Conservation (phyloP, 208 protist species). For the Novymonas esmeraldas region DNA sequence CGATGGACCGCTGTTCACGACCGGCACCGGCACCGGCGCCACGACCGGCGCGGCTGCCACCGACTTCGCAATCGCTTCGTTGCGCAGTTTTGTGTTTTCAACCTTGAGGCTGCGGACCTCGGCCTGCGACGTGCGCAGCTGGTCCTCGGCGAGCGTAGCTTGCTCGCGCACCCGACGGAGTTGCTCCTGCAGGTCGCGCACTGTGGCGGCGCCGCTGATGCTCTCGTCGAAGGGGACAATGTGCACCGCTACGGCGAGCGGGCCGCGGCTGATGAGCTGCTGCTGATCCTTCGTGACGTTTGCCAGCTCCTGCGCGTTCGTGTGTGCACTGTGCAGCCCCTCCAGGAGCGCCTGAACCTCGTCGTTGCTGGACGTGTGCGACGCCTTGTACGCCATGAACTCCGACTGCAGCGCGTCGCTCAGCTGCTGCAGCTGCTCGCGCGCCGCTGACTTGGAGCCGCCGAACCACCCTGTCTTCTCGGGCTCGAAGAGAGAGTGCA, state of each 20-base stretch:
- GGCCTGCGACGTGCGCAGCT: constrained; percentile 19
- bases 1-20: background rate
- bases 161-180: constrained; percentile 38
- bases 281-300: constrained; percentile 68
- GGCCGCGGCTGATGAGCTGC: constrained; percentile 55
- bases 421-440: constrained; percentile 70
- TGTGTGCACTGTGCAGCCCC: constrained; percentile 63
- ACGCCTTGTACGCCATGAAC: constrained; percentile 73
- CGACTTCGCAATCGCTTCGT: constrained; percentile 10
- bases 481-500: constrained; percentile 77
- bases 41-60: background rate
- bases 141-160: constrained; percentile 15
- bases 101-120: constrained; percentile 19
- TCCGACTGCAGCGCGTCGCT: constrained; percentile 68
- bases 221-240: constrained; percentile 41
- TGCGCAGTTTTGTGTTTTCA: constrained; percentile 28
- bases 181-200: constrained; percentile 50
- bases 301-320: constrained; percentile 59
- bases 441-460: constrained; percentile 62
- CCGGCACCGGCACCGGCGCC: background rate
- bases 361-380: constrained; percentile 78
- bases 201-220: constrained; percentile 15
- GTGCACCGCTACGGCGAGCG: constrained; percentile 39
- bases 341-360: constrained; percentile 78
- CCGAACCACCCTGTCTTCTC: constrained; percentile 86